Percentiles rank a stretch among this genome's conserved stretches.
Conservation (phyloP, 768 basidiomycete genomes). For the Amanita inopinata region DNA sequence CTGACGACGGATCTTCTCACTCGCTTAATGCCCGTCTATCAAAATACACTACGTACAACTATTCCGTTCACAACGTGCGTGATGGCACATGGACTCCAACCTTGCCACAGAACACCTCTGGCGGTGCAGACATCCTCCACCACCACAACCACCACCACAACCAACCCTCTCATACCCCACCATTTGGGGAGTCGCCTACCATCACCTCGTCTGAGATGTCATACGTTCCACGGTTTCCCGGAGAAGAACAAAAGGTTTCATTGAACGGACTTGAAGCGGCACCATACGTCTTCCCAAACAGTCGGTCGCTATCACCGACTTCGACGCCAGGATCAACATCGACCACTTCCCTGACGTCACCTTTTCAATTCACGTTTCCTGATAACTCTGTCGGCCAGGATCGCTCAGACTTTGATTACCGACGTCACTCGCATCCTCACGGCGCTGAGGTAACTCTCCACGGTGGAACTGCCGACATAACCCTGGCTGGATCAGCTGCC, state of each 20-base stretch:
- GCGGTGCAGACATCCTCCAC: too few relatives aligned
- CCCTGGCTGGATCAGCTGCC: constrained; percentile 37
- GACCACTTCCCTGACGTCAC: constrained; percentile 53
- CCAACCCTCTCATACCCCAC: constrained; percentile 5
- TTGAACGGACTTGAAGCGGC: constrained; percentile 41
- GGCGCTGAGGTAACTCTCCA: constrained; percentile 60
- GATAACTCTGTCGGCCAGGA: constrained; percentile 45
- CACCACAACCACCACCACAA: too few relatives aligned
- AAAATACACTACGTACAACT: constrained; percentile 46
- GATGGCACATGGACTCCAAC: constrained; percentile 33
- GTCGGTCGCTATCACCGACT: constrained; percentile 65
- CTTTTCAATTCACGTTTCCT: constrained; percentile 59
- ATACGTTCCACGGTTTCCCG: constrained; percentile 34
- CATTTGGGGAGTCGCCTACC: constrained; percentile 37
- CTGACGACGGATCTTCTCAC: constrained; percentile 21
- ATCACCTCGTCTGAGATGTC: constrained; percentile 32
- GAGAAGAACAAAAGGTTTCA: constrained; percentile 49
- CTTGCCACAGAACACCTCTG: constrained; percentile 42
- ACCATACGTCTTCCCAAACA: constrained; percentile 52
- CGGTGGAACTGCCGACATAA: constrained; percentile 66
- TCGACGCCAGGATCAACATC: constrained; percentile 53
- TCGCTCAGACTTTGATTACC: constrained; percentile 56
- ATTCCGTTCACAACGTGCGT: constrained; percentile 25
- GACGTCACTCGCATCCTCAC: constrained; percentile 43
- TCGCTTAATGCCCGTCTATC: constrained; percentile 31